Conservation (phyloP, 1,284 basidiomycete genomes). For the Tilletia walkeri region DNA sequence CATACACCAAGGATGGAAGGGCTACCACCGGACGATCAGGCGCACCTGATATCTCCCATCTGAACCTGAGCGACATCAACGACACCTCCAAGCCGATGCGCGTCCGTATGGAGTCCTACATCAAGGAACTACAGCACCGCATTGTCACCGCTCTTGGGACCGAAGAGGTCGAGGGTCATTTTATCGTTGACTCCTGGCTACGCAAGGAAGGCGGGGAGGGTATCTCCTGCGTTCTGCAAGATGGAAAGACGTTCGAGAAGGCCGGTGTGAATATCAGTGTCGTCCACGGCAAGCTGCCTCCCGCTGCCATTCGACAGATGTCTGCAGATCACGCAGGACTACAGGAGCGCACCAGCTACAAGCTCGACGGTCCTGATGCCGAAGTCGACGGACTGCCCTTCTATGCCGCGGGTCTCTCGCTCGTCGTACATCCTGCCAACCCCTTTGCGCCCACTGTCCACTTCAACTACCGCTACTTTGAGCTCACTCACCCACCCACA, state of each 20-base stretch:
- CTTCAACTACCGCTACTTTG: constrained; percentile 97
- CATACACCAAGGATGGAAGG: background rate
- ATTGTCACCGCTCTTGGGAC: constrained; percentile 78
- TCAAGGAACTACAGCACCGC: constrained; percentile 74
- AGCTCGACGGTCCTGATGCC: constrained; percentile 64
- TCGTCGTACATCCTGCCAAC: constrained; percentile 90
- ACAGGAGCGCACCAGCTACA: constrained; percentile 46
- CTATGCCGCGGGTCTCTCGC: constrained; percentile 85
- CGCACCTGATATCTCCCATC: constrained; percentile 43
- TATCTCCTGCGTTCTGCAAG: constrained; percentile 80
- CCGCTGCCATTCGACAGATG: constrained; percentile 89
- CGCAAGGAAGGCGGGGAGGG: constrained; percentile 81
- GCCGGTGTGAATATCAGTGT: constrained; percentile 94
- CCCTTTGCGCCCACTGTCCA: constrained; percentile 77
- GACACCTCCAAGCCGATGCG: constrained; percentile 58
- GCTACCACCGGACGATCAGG: background rate
- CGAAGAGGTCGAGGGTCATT: constrained; percentile 68
- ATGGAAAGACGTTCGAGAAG: constrained; percentile 80
- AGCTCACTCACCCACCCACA: constrained; percentile 58
- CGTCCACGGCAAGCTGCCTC: constrained; percentile 83
- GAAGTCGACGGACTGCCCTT: constrained; percentile 72
- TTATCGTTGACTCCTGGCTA: constrained; percentile 84
- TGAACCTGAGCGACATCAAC: constrained; percentile 37
- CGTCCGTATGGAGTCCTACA: constrained; percentile 73
- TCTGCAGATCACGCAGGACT: constrained; percentile 76